Base-by-base conservation (phyloP, 75 land plant species). In the Pinus taeda region DNA sequence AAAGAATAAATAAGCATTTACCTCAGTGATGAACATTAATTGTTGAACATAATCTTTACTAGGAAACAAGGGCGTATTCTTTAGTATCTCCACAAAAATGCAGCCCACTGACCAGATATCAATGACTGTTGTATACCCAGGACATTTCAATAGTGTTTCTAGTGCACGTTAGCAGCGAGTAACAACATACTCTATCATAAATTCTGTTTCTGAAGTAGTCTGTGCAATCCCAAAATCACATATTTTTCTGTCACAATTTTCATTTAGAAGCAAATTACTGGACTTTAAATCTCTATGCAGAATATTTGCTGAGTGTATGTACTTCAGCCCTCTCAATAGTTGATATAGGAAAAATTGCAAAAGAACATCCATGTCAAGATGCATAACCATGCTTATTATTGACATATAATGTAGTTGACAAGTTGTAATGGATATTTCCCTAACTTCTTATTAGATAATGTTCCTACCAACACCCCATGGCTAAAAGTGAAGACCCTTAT, bases 131-230 rank as follows among this genome's bases (percentile, higher is more conserved):
- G 98, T 95, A 74, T 95, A 95, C 75, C 89, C 95, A 0, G 93
- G 87, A 76, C 93, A 93, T 74, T 96, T 96, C 7, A 96, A 83
- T 45, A 94, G 95, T 71, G 94, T 53, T 65, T 96, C 93, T 20
- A 98, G 97, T 57, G 98, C 98, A 45, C 94, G 88, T 57, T 95
- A 95, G 94, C 97, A 95, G 11, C 98, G 86, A 17, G 98, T 96
- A 24, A 96, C 98, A 65, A 96, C 98, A 87, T 96, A 96, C 78
- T 96, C 97, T 1, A 97, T 93, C 97, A 94, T 94, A 84, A 93
- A 94, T 77, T 96, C 95, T 26, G 98, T 90, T 82, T 96, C 99
- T 69, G 93, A 92, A 26, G 93, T 95, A 42, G 98, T 94, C 4
- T 97, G 87, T 66, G 99, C 98, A 75, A 96, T 89, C 36, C 99